Conservation (phyloP, 1,284 basidiomycete species). For the Phenoliferia sp. region DNA sequence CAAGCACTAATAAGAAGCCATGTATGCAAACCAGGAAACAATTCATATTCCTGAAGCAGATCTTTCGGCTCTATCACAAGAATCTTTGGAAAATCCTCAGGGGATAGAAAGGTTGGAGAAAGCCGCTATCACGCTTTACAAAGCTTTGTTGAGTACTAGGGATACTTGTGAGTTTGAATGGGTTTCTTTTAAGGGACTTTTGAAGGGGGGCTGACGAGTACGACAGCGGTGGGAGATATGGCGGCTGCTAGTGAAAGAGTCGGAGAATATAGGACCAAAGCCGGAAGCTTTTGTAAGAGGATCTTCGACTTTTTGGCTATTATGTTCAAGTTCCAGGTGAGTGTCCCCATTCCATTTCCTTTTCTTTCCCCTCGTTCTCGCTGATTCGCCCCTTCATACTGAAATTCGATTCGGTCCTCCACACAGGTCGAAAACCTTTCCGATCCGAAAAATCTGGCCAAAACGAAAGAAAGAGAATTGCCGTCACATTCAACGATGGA, state of each 20-base stretch:
- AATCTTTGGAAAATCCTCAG: slow-evolving; percentile 68
- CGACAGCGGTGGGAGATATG: slow-evolving; percentile 62
- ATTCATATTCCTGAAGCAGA: slow-evolving; percentile 81
- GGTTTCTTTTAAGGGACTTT: background rate
- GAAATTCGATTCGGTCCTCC: too few relatives aligned
- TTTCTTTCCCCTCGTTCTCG: too few relatives aligned
- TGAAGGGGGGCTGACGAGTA: too few relatives aligned
- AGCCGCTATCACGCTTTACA: slow-evolving; percentile 85
- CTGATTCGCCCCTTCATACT: background rate
- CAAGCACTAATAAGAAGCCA: too few relatives aligned
- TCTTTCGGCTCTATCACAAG: slow-evolving; percentile 72
- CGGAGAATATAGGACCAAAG: slow-evolving; percentile 81
- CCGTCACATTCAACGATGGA: slow-evolving; percentile 68
- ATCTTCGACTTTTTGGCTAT: slow-evolving; percentile 82
- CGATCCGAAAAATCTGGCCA: slow-evolving; percentile 40
- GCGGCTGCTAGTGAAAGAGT: slow-evolving; percentile 83
- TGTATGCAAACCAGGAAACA: slow-evolving; percentile 63
- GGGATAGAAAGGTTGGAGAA: slow-evolving; percentile 75
- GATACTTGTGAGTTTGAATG: slow-evolving; percentile 59
- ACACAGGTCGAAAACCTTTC: slow-evolving; percentile 60
- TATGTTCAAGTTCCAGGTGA: slow-evolving; percentile 78
- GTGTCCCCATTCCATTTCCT: slow-evolving; percentile 34
- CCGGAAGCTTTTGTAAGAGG: slow-evolving; percentile 84
- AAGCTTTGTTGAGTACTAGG: slow-evolving; percentile 83
- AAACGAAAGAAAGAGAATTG: slow-evolving; percentile 41